A percentile compares a stretch with the other conserved stretches of the same genome.
These are phyloP conservation scores for Mortierella sp. DNA, from an alignment of 371 early-diverging fungal species.

Conservation along the genomic window DNA sequence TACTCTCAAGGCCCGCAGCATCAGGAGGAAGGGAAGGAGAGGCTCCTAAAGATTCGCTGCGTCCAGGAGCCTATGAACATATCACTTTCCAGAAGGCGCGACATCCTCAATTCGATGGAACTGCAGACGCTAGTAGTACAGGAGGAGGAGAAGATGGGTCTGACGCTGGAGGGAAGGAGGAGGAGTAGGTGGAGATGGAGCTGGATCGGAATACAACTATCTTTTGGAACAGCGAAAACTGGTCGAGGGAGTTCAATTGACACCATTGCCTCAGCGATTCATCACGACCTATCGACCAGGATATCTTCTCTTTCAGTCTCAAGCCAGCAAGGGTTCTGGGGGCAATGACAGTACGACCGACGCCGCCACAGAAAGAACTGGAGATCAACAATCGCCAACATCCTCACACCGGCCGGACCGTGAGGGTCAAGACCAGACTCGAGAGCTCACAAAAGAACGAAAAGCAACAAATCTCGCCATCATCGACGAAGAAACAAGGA, in stretches of 20 bases:
- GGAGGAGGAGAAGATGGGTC: no score
- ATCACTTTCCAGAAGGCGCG: constrained; percentile 6
- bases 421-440: background rate
- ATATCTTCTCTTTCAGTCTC: constrained; percentile 3
- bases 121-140: no score
- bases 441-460: background rate
- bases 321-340: background rate
- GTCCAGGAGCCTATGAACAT: constrained; percentile 11
- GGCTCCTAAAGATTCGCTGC: background rate
- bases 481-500: background rate
- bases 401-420: background rate
- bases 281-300: constrained; percentile 45
- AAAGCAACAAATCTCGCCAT: background rate
- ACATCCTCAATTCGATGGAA: background rate
- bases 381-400: background rate
- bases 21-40: background rate
- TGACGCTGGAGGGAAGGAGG: background rate
- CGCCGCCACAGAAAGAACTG: background rate
- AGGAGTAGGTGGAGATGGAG: background rate
- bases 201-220: constrained; percentile 12
- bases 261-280: constrained; percentile 31
- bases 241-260: constrained; percentile 28
- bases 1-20: background rate
- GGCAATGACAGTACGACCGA: background rate
- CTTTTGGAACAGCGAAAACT: constrained; percentile 30